A percentile compares a stretch with the other conserved stretches of the same genome.
These are phyloP conservation scores for Colletotrichum australisinense DNA, from an alignment of 2,329 filamentous ascomycete genomes.

Conservation along the genomic window DNA sequence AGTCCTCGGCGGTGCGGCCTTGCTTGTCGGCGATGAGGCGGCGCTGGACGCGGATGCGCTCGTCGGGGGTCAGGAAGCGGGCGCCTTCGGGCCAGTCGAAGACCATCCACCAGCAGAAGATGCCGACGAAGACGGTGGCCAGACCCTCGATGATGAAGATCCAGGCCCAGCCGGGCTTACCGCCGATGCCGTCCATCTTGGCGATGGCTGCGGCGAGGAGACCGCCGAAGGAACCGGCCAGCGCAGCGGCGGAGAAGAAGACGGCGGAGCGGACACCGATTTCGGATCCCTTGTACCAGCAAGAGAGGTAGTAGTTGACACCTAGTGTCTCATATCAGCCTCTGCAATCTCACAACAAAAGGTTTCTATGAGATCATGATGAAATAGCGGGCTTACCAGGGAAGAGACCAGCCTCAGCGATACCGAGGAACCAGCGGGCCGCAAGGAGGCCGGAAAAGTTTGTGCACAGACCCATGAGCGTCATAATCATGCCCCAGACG, in stretches of 20 bases:
- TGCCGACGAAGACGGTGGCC: slow-evolving; percentile 72
- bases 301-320: slow-evolving; percentile 76
- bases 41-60: slow-evolving; percentile 75
- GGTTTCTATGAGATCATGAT: too few relatives aligned
- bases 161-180: slow-evolving; percentile 67
- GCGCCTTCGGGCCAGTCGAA: slow-evolving; percentile 84
- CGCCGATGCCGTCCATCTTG: slow-evolving; percentile 71
- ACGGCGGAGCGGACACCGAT: slow-evolving; percentile 79
- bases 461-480: slow-evolving; percentile 59
- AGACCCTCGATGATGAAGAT: slow-evolving; percentile 77
- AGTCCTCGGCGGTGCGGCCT: slow-evolving; percentile 76
- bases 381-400: slow-evolving; percentile 53
- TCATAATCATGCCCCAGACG: slow-evolving; percentile 53
- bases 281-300: slow-evolving; percentile 83
- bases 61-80: slow-evolving; percentile 72
- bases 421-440: slow-evolving; percentile 68
- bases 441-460: slow-evolving; percentile 57
- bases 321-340: slow-evolving; percentile 38
- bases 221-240: slow-evolving; percentile 80
- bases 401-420: slow-evolving; percentile 75
- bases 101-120: slow-evolving; percentile 77
- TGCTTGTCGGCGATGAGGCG: slow-evolving; percentile 77
- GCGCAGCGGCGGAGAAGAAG: slow-evolving; percentile 83
- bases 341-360: not conserved
- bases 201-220: slow-evolving; percentile 76